Base-by-base conservation (phyloP, 78 protist genomes). In the Dictyostelium intermedium region DNA sequence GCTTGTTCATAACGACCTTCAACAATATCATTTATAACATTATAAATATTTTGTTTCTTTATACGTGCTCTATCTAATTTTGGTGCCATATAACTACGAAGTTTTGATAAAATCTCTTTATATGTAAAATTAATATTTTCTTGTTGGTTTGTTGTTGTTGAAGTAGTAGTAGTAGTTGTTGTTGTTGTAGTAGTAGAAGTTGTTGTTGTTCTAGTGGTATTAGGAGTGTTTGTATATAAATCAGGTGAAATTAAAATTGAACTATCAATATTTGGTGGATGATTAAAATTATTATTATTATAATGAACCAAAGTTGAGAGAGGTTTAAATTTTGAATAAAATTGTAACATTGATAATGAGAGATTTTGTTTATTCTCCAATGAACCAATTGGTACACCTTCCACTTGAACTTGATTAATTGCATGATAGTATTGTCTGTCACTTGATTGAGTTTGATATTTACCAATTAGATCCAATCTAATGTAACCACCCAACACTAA, bases 401-500 rank as follows among this genome's bases (percentile, higher is more conserved):
- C 93, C 0, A 56, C 93, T 45, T 82, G 45, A 32, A 89, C 50
- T 43, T 89, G 56, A 45, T 61, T 89, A 11, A 89, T 14, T 20
- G 82, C 93, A 9, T 84, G 82, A 23, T 89, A 89, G 35, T 47
- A 89, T 4, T 78, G 45, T 47, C 82, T 74, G 50, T 89, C 93
- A 30, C 8, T 69, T 0, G 82, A 43, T n/a, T 89, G 93, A 13
- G 82, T 69, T 70, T 89, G 93, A 45, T 78, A 74, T 47, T 69
- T 50, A 50, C 93, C 93, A 80, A 78, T 61, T 20, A 89, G 34
- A 63, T 89, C 93, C 0, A 89, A 3, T 27, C 86, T 30, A 37
- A 89, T 23, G n/a, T 89, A 89, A 7, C 93, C 86, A 14, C 93
- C 93, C 5, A 89, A 5, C 2, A 89, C 93, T 6, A 89, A 69